Evolutionary conservation across 805 yeast genomes (phyloP).

Genomic region (Suhomyces sp.): DNA sequence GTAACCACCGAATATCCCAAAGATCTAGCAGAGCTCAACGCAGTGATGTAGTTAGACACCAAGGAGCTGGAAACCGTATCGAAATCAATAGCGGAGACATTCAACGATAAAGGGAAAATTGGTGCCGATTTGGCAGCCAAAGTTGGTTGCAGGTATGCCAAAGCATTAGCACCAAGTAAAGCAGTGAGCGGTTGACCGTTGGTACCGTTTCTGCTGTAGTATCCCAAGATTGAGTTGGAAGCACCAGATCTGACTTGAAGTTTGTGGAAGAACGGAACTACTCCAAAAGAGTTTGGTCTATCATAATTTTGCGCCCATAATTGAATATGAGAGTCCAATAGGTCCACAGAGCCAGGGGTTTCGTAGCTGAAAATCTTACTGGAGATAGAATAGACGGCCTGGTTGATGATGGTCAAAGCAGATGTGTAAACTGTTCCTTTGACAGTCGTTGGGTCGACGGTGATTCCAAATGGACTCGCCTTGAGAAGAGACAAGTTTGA

Average conservation of each 20-base stretch:
- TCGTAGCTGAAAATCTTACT: slow-evolving; percentile 67
- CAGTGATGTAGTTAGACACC: slow-evolving; percentile 61
- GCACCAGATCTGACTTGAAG: slow-evolving; percentile 84
- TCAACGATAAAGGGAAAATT: slow-evolving; percentile 61
- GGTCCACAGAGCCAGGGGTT: slow-evolving; percentile 59
- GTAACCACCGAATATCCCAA: slow-evolving; percentile 68
- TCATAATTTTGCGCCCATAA: slow-evolving; percentile 58
- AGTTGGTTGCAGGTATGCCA: slow-evolving; percentile 65
- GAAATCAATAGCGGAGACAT: slow-evolving; percentile 76
- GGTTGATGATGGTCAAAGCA: slow-evolving; percentile 53
- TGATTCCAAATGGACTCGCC: slow-evolving; percentile 56
- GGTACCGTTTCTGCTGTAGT: slow-evolving; percentile 39
- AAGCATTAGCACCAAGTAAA: slow-evolving; percentile 65
- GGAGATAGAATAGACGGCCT: slow-evolving; percentile 52
- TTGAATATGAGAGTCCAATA: slow-evolving; percentile 57
- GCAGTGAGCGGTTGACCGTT: slow-evolving; percentile 42
- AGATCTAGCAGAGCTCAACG: slow-evolving; percentile 59
- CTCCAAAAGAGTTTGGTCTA: slow-evolving; percentile 49
- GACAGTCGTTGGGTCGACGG: slow-evolving; percentile 55
- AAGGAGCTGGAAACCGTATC: slow-evolving; percentile 52
- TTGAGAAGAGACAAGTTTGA: slow-evolving; percentile 2
- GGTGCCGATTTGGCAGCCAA: slow-evolving; percentile 29
- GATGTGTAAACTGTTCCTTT: slow-evolving; percentile 52
- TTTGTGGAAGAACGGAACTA: slow-evolving; percentile 60
- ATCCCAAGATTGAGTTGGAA: slow-evolving; percentile 76